Evolutionary conservation across 306 rosid species (phyloP), one percentile per base, ranked within the genome.

Genomic region (Castanea crenata): DNA sequence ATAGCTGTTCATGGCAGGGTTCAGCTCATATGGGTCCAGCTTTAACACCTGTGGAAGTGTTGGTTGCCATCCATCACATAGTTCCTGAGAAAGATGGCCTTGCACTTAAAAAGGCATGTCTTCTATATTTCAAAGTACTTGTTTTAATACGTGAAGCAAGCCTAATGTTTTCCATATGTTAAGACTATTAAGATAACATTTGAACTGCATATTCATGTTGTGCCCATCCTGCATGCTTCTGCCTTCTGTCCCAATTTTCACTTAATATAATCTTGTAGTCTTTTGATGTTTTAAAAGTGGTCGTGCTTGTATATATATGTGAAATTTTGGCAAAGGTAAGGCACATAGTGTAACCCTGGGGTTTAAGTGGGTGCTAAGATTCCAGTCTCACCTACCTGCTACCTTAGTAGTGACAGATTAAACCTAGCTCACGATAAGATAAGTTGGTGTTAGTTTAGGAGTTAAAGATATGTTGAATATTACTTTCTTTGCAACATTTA

Each of bases 1-100:
- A 18, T 57, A 73, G 55, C 23, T 79, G 70, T 82, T 79, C 57
- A 31, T 83, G 84, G 76, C 93, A 96, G 99, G 99, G 99, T 81
- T 96, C 99, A 54, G 97, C 99, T 86, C 98, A 96, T 87, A 88
- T 97, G 29, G 98, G 98, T 80, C 99, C 98, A 31, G 99, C 99
- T 74, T 88, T 91, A 81, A 89, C 98, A 67, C 99, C 98, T 19
- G 94, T 87, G 14, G 98, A 96, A 88, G 99, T 96, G 58, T 87
- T 96, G 90, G 97, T 96, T 76, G 93, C 98, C 79, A 96, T 96
- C 87, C 99, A 96, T 85, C 90, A 90, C 72, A 91, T 93, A 82
- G 87, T 83, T 82, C 99, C 98, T 4, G 99, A 91, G 84, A 93
- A 89, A 85, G 98, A 91, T 81, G 94, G 94, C 55, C 89, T 85